Conservation (phyloP, 2,329 filamentous ascomycete species). For the Diaporthe velutina region DNA sequence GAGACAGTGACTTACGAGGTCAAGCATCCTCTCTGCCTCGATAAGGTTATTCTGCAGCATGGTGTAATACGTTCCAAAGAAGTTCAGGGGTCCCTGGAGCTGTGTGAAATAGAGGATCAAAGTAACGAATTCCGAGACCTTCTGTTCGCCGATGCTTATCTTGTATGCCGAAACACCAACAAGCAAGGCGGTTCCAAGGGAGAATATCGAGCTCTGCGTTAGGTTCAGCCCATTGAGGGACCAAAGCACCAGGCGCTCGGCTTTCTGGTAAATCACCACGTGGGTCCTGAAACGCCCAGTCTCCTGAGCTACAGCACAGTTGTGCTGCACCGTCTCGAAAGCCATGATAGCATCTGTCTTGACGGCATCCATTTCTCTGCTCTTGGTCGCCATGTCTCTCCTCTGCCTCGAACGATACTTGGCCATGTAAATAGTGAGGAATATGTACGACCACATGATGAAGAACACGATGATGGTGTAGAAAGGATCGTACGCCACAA, state of each 20-base stretch:
- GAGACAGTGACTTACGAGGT: slow-evolving; percentile 45
- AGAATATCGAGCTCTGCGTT: slow-evolving; percentile 74
- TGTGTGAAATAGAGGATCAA: slow-evolving; percentile 72
- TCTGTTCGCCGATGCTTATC: slow-evolving; percentile 66
- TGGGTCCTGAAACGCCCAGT: slow-evolving; percentile 69
- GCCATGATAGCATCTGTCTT: slow-evolving; percentile 63
- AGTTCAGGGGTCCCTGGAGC: slow-evolving; percentile 71
- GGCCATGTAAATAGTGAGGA: slow-evolving; percentile 64
- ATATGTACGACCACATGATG: slow-evolving; percentile 64
- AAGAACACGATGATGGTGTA: slow-evolving; percentile 62
- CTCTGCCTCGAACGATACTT: slow-evolving; percentile 59
- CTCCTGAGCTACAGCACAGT: slow-evolving; percentile 71
- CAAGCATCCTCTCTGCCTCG: slow-evolving; percentile 59
- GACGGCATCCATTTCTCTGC: slow-evolving; percentile 62
- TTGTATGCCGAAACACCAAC: slow-evolving; percentile 74
- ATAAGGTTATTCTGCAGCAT: slow-evolving; percentile 61
- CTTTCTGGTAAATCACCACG: slow-evolving; percentile 68
- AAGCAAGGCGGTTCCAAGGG: slow-evolving; percentile 69
- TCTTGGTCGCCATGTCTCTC: slow-evolving; percentile 58
- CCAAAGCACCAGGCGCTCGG: slow-evolving; percentile 68
- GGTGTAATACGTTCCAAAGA: slow-evolving; percentile 66
- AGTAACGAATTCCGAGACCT: slow-evolving; percentile 68
- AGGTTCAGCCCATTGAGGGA: slow-evolving; percentile 72
- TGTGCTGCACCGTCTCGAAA: slow-evolving; percentile 73
- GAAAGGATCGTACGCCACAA: slow-evolving; percentile 59